Conservation (phyloP, 495 filamentous ascomycete genomes). For the Cenococcum geophilum region DNA sequence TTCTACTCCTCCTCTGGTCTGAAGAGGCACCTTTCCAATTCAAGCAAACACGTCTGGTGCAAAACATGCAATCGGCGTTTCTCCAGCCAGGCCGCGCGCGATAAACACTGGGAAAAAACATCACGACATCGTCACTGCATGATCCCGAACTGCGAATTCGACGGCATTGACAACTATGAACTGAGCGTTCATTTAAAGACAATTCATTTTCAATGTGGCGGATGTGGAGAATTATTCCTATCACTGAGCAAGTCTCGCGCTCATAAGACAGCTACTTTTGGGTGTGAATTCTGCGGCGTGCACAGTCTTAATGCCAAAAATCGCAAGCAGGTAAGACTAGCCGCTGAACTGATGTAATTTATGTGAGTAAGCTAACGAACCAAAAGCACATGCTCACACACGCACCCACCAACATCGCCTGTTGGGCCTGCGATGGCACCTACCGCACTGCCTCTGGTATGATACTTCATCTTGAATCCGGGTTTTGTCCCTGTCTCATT, state of each 20-base stretch:
- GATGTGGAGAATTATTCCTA: neutral
- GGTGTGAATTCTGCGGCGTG: neutral
- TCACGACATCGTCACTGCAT: constrained; percentile 22
- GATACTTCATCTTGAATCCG: constrained; percentile 21
- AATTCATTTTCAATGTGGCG: constrained; percentile 15
- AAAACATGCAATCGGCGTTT: constrained; percentile 16
- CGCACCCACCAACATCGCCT: neutral
- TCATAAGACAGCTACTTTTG: neutral
- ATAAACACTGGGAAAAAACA: constrained; percentile 21
- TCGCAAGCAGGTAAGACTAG: neutral
- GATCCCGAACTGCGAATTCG: constrained; percentile 19
- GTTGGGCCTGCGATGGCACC: constrained; percentile 12
- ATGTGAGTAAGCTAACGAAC: neutral
- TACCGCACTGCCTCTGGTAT: constrained; percentile 5
- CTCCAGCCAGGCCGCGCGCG: constrained; percentile 16
- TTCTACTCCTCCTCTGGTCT: constrained; percentile 14
- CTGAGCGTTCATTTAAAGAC: constrained; percentile 11
- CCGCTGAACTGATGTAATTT: neutral
- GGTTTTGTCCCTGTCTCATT: constrained; percentile 6
- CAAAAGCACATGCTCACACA: constrained; percentile 10
- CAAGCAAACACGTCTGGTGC: constrained; percentile 16
- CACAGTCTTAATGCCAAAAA: neutral
- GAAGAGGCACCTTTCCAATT: constrained; percentile 18
- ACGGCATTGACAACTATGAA: neutral
- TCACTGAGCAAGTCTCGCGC: neutral